Evolutionary conservation across 176 grass and related monocot genomes (phyloP).

Genomic region (Eleusine indica): DNA sequence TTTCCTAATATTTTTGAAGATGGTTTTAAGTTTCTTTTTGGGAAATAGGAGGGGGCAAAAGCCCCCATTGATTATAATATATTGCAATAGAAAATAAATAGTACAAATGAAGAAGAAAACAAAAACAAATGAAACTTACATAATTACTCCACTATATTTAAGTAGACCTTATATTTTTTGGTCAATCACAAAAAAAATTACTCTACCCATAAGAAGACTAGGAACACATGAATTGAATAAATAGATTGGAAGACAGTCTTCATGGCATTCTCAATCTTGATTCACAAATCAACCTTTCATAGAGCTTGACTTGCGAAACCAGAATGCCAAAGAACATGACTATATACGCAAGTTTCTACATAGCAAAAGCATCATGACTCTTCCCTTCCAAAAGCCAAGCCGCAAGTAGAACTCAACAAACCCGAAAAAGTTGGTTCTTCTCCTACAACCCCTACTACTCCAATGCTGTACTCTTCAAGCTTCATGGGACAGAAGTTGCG

Average conservation of each 20-base stretch:
- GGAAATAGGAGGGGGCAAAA: no score
- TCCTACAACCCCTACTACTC: background rate
- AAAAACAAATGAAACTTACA: no score
- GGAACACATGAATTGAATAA: no score
- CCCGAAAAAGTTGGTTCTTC: background rate
- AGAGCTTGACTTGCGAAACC: background rate
- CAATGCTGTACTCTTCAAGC: slow-evolving; percentile 7
- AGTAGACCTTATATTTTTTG: no score
- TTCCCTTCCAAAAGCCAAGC: slow-evolving; percentile 17
- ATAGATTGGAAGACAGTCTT: background rate
- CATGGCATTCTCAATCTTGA: background rate
- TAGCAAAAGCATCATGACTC: background rate
- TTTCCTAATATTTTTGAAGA: background rate
- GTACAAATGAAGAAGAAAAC: no score
- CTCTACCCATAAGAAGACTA: no score
- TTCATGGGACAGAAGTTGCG: slow-evolving; percentile 28
- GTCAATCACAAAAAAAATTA: no score
- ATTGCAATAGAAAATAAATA: no score
- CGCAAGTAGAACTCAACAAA: background rate
- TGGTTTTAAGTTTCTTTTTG: background rate
- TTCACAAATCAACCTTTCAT: background rate
- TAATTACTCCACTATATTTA: background rate
- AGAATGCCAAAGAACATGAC: slow-evolving; percentile 37
- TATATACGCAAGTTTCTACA: slow-evolving; percentile 38
- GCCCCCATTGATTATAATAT: no score